Conservation (phyloP, 305 asterid genomes). For the Fraxinus dipetala region DNA sequence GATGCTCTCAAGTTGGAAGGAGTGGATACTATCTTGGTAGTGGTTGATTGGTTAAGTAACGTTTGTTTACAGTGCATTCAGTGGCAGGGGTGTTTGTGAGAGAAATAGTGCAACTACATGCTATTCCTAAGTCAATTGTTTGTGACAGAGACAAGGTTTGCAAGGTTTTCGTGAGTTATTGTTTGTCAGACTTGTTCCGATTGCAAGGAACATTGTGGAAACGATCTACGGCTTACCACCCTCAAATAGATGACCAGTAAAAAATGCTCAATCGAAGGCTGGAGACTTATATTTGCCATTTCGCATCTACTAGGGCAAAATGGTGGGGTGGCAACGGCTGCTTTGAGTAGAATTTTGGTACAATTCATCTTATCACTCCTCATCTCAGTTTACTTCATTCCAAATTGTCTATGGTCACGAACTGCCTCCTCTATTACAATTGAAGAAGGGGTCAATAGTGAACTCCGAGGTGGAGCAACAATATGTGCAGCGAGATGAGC, state of each 20-base stretch:
- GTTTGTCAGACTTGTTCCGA: neutral
- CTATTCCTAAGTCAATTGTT: neutral
- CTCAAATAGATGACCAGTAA: neutral
- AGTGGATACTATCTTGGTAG: neutral
- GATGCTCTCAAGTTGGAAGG: neutral
- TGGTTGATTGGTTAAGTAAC: neutral
- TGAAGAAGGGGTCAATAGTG: neutral
- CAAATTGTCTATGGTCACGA: neutral
- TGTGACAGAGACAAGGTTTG: neutral
- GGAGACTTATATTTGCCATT: neutral
- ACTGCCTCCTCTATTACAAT: neutral
- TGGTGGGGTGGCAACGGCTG: neutral
- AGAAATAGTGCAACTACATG: neutral
- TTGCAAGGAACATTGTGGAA: neutral
- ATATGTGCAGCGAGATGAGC: neutral
- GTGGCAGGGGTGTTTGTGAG: neutral
- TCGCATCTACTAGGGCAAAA: neutral
- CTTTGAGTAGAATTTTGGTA: neutral
- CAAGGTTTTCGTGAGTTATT: neutral
- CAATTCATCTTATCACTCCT: neutral
- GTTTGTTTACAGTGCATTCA: neutral
- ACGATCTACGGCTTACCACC: neutral
- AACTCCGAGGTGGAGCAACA: neutral
- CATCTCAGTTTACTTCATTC: neutral
- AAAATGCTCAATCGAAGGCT: neutral